Conservation (phyloP, 768 basidiomycete species). For the Xerocomus potaroensis region DNA sequence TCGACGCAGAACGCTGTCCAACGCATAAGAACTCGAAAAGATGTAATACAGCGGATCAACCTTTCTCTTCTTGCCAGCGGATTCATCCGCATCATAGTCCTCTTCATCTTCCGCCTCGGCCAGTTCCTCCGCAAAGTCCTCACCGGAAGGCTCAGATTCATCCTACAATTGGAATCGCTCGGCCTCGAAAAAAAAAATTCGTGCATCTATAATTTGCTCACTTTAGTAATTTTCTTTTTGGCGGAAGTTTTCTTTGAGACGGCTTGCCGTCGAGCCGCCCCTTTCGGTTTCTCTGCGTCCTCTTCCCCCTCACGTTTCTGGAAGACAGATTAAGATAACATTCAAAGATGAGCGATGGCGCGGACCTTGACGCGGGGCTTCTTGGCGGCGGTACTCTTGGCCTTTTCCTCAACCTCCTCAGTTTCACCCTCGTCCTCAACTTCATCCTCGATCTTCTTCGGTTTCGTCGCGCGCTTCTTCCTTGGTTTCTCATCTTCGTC, state of each 20-base stretch:
- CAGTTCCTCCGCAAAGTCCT: constrained; percentile 44
- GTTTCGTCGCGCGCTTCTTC: constrained; percentile 29
- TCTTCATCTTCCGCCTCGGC: constrained; percentile 47
- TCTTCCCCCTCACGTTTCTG: constrained; percentile 32
- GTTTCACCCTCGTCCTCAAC: constrained; percentile 33
- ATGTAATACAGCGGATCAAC: constrained; percentile 30
- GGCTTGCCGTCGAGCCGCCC: constrained; percentile 42
- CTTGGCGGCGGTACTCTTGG: constrained; percentile 32
- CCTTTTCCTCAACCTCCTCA: constrained; percentile 23
- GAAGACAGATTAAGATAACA: constrained; percentile 11
- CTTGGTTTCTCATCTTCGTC: constrained; percentile 37
- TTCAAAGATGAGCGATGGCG: constrained; percentile 8
- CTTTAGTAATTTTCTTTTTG: constrained; percentile 45
- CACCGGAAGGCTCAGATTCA: constrained; percentile 40
- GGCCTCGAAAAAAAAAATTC: background rate
- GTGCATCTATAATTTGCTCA: constrained; percentile 9
- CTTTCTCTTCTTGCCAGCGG: constrained; percentile 64
- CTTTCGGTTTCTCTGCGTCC: constrained; percentile 45
- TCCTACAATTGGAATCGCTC: constrained; percentile 11
- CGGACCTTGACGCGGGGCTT: constrained; percentile 37
- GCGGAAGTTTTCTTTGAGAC: constrained; percentile 44
- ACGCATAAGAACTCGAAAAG: constrained; percentile 3
- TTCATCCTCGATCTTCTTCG: constrained; percentile 33
- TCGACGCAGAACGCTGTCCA: constrained; percentile 38
- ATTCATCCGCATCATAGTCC: constrained; percentile 37